A percentile compares a stretch with the other conserved stretches of the same genome.
Conservation (phyloP, 1,284 basidiomycete species). For the Neotropicomus parvogracilis region DNA sequence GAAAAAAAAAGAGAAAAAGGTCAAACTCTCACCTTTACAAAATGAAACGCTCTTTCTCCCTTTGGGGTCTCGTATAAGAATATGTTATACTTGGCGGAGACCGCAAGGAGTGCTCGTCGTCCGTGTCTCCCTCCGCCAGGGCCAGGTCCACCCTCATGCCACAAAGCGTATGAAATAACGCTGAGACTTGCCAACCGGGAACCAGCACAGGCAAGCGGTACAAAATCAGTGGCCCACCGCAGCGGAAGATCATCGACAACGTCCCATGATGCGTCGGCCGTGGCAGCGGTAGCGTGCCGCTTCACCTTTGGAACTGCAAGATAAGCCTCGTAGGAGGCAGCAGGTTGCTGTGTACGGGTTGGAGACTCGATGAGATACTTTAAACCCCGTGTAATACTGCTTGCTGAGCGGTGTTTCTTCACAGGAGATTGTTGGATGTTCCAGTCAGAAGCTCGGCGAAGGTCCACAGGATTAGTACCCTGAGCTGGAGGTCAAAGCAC, state of each 20-base stretch:
- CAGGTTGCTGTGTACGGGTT: slow-evolving; percentile 26
- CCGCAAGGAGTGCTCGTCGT: slow-evolving; percentile 64
- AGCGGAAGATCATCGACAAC: slow-evolving; percentile 71
- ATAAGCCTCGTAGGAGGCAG: slow-evolving; percentile 35
- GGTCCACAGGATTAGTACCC: slow-evolving; percentile 58
- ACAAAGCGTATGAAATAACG: slow-evolving; percentile 64
- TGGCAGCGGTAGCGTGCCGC: slow-evolving; percentile 30
- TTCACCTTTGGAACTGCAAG: slow-evolving; percentile 28
- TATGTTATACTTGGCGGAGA: slow-evolving; percentile 70
- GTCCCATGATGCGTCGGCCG: slow-evolving; percentile 63
- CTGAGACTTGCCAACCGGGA: slow-evolving; percentile 59
- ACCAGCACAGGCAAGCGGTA: slow-evolving; percentile 61
- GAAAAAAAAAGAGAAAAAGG: not conserved
- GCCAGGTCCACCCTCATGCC: slow-evolving; percentile 47
- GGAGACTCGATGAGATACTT: slow-evolving; percentile 52
- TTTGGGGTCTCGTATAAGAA: slow-evolving; percentile 74
- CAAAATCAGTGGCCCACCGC: slow-evolving; percentile 78
- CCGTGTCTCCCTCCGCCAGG: slow-evolving; percentile 39
- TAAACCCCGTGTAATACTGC: slow-evolving; percentile 58
- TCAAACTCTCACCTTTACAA: slow-evolving; percentile 55
- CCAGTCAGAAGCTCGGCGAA: slow-evolving; percentile 51
- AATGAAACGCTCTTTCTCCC: slow-evolving; percentile 76
- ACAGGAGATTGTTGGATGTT: slow-evolving; percentile 47
- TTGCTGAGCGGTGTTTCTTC: slow-evolving; percentile 54
- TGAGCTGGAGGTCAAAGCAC: slow-evolving; percentile 27